Base-by-base conservation (phyloP, 495 filamentous ascomycete species). In the Lichina pygmaea region DNA sequence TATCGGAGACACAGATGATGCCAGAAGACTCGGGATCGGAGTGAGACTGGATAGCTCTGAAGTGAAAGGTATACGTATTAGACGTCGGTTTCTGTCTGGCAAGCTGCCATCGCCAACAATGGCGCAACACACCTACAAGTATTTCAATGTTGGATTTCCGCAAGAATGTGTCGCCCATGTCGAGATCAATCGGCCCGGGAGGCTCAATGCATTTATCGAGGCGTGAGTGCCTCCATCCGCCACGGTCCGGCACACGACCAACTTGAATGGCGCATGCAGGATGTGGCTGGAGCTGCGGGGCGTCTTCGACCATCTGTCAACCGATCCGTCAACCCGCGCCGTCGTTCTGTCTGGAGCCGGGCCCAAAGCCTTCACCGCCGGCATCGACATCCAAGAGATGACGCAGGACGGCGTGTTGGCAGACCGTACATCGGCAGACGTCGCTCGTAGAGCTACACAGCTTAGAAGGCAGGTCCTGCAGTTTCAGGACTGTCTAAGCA, bases 191-290 rank as follows among this genome's bases (percentile, higher is more conserved):
- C 73, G 89, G 7, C 73, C 86, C 1, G 59, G 73, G 44, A 94
- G 93, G 63, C 63, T 93, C 57, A 97, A 97, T 60, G 75, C 89
- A 46, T 95, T 94, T 60, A 63, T 72, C 49, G 77, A 85, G 60
- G 65, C 59, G 73, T 76, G 62, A 50, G 59, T 58, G 6, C 41
- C 34, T 33, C 24, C 2, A 6, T 11, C 37, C n/a, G 45, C 17
- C 13, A 8, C 39, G 11, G 8, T 33, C 13, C 44, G 24, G 2
- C 24, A 24, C 24, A 24, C 24, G 24, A 24, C 24, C 24, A 4
- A 24, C 24, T 24, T 24, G 24, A 24, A 24, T 24, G 24, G 24
- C 24, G 24, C 24, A 24, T 24, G 15, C 34, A 75, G 76, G 41
- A 93, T 94, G 83, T 97, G 86, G 85, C 62, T 75, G 41, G 81